Base-by-base conservation (phyloP, 1,284 basidiomycete genomes). In the Agroathelia rolfsii region DNA sequence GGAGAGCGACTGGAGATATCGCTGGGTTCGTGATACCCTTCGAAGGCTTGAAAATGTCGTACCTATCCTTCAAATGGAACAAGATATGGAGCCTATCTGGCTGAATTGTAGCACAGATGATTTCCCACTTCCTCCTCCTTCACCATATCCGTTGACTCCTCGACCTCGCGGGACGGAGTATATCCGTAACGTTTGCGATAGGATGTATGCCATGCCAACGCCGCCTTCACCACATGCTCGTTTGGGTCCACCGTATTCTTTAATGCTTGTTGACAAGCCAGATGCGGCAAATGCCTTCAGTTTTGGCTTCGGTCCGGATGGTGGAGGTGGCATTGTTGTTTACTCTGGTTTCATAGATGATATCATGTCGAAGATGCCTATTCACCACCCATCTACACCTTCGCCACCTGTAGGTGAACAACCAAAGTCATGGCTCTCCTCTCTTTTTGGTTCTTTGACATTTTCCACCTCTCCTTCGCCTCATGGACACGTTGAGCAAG, bases 251-350 rank as follows among this genome's bases (percentile, higher is more conserved):
- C 88, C 89, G 0, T 94, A 89, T 52, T 84, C 83, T 17, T 58
- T 94, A 6, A 62, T 94, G 31, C 52, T 93, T n/a, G 73, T 90
- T 34, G 83, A 92, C 38, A 74, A 77, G 37, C 76, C 85, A 1
- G 76, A 81, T 32, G 63, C 75, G 17, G 68, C 69, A 11, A 94
- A 92, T 47, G 89, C 89, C 2, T 90, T 94, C 50, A 87, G 83
- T 1, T 92, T 89, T 50, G 88, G 89, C 1, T 93, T 93, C 45
- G 89, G 89, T 9, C 82, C 84, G 2, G 73, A 87, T 46, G 86
- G 88, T 16, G 86, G 81, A 0, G 87, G 86, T 33, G 89, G 89
- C 2, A 72, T 94, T 36, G 89, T 94, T 31, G 75, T 94, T 3
- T 92, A 86, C 52, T 85, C 83, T 4, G 89, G 88, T 6, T 84